Evolutionary conservation across 2,329 filamentous ascomycete genomes (phyloP).

Genomic region (Drechslerella dactyloides): DNA sequence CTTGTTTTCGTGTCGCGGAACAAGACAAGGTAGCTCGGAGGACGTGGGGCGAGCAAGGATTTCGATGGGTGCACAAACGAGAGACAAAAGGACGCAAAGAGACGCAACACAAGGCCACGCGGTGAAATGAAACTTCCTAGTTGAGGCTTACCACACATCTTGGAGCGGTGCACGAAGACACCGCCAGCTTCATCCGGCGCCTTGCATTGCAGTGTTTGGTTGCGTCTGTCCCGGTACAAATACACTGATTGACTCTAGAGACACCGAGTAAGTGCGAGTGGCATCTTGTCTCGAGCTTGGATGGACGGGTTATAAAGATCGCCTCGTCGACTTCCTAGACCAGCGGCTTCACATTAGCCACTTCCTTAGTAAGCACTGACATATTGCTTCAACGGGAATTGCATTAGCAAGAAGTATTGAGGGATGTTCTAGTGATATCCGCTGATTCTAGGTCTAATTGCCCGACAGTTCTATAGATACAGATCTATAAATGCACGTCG

Average conservation of each 20-base stretch:
- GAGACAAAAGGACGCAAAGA: too few relatives aligned
- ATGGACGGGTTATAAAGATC: too few relatives aligned
- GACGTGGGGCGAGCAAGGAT: background rate
- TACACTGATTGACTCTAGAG: too few relatives aligned
- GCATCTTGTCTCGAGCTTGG: too few relatives aligned
- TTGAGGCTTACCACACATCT: background rate
- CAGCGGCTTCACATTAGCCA: too few relatives aligned
- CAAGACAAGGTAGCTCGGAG: background rate
- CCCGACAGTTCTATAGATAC: background rate
- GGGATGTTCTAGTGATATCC: background rate
- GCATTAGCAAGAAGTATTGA: too few relatives aligned
- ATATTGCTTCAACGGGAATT: too few relatives aligned
- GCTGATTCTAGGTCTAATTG: background rate
- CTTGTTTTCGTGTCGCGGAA: background rate
- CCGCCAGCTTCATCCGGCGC: background rate
- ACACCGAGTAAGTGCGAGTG: background rate
- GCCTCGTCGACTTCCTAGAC: too few relatives aligned
- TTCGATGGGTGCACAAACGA: slow-evolving; percentile 2
- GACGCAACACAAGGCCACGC: background rate
- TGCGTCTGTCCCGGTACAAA: background rate
- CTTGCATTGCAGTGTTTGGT: background rate
- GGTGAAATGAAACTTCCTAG: background rate
- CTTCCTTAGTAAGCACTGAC: too few relatives aligned
- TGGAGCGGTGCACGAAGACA: background rate
- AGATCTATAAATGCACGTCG: background rate